Base-by-base conservation (phyloP, 2,329 filamentous ascomycete species). In the Cryoendolithus antarcticus region DNA sequence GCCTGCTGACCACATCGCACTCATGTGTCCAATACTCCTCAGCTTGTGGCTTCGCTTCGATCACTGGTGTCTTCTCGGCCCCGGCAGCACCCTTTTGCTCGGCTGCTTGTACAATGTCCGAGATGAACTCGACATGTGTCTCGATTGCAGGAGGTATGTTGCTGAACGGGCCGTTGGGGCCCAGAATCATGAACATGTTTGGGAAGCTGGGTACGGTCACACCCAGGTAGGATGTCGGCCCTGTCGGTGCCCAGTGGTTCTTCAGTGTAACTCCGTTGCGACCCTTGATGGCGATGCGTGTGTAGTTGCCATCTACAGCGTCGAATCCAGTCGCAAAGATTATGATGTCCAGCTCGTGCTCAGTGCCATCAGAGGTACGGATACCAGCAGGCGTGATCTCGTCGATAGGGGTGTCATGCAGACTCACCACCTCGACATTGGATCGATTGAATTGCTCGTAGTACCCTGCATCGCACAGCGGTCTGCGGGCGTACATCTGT, bases 401-500 rank as follows among this genome's bases (percentile, higher is more conserved):
- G 6, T 46, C 43, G 45, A 84, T 75, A 0, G 67, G 63, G n/a
- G 64, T 62, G 27, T 50, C 46, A 10, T 51, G 45, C 21, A 54
- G 28, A 35, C 47, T 45, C n/a, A 56, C 47, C 5, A 56, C 34
- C 9, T 50, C 35, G 6, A 54, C 51, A 30, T 54, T 48, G 2
- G 42, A 31, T 10, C 46, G 43, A 28, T 54, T 56, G 44, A 50
- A 55, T 8, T 47, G 40, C 39, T 55, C 51, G 34, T 46, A 56
- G 42, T 54, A 56, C n/a, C 40, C 39, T 3, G 31, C 76, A 21
- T 0, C 77, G 76, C 0, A 78, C 75, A 0, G 77, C 80, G 0
- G 79, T 60, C 5, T 76, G 67, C 10, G 76, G 67, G 47, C 78
- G 81, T 51, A 75, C 70, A 7, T 73, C 48, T 77, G 81, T 44